phyloP scores from a whole-genome alignment of 1,139 yeast species.

The Suhomyces yuchorum region DNA sequence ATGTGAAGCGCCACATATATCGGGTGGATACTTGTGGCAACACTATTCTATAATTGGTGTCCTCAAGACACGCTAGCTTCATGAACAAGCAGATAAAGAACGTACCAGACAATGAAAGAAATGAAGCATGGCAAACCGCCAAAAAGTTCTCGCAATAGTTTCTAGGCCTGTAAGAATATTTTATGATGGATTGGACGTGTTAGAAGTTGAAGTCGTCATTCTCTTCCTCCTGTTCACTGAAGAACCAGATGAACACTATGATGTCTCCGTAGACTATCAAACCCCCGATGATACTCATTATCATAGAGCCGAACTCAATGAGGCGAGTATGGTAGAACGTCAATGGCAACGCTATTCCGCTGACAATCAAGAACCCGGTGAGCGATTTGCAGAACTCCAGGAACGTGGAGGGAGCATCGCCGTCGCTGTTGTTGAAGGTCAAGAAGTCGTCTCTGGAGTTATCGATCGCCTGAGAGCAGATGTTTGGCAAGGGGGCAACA shows the following conservation, averaged over 20 bases:
- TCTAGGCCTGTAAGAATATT: not conserved
- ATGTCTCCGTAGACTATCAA: slow-evolving; percentile 70
- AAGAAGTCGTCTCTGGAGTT: slow-evolving; percentile 59
- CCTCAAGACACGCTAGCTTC: not conserved
- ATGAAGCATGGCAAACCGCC: not conserved
- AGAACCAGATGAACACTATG: slow-evolving; percentile 69
- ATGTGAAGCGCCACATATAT: not conserved
- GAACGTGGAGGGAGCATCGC: slow-evolving; percentile 45
- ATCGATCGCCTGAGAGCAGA: slow-evolving; percentile 45
- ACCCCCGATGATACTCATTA: slow-evolving; percentile 73
- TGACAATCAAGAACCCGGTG: slow-evolving; percentile 67
- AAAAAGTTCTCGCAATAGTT: not conserved
- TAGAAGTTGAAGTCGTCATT: slow-evolving; percentile 56
- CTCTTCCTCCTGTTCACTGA: slow-evolving; percentile 56
- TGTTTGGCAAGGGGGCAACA: slow-evolving; percentile 71
- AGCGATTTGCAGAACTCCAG: slow-evolving; percentile 62
- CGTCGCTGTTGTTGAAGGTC: slow-evolving; percentile 57
- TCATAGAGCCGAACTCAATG: slow-evolving; percentile 57
- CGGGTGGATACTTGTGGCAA: not conserved
- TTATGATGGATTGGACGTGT: not conserved
- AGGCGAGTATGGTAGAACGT: slow-evolving; percentile 62
- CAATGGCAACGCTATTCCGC: slow-evolving; percentile 69
- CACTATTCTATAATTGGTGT: slow-evolving; percentile 1
- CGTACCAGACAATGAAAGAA: slow-evolving; percentile 5
- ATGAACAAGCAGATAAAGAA: not conserved